Percentiles rank a stretch among this genome's conserved stretches.
Evolutionary conservation across 2,329 filamentous ascomycete genomes (phyloP).

Genomic region (Neofusicoccum ribis): DNA sequence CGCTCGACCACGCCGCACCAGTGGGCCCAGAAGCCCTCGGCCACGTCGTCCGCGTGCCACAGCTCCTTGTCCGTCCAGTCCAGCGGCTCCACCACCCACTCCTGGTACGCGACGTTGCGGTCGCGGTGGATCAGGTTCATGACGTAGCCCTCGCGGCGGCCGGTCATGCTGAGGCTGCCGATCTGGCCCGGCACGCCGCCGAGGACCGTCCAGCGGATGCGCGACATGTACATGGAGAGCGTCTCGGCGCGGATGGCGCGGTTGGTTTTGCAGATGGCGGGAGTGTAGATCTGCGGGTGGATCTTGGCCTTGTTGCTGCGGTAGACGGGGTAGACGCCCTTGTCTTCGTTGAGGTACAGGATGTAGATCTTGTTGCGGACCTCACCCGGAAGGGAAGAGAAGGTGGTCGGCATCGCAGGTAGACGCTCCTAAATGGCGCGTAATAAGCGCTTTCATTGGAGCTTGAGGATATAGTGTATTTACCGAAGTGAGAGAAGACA

Average conservation of each 20-base stretch:
- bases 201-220: background rate
- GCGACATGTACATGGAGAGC: background rate
- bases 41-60: background rate
- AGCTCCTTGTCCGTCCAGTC: background rate
- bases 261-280: background rate
- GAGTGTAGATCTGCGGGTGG: background rate
- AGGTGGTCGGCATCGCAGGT: background rate
- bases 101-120: background rate
- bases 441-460: no score
- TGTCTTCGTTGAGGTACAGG: background rate
- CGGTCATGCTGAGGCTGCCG: background rate
- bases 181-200: background rate
- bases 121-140: background rate
- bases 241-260: background rate
- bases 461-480: no score
- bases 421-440: no score
- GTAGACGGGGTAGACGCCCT: background rate
- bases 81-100: background rate
- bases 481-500: no score
- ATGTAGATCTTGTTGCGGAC: background rate
- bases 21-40: background rate
- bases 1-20: background rate
- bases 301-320: background rate
- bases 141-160: background rate
- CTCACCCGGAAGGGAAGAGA: background rate